Evolutionary conservation across 306 rosid species (phyloP).

Genomic region (Lagenaria siceraria): DNA sequence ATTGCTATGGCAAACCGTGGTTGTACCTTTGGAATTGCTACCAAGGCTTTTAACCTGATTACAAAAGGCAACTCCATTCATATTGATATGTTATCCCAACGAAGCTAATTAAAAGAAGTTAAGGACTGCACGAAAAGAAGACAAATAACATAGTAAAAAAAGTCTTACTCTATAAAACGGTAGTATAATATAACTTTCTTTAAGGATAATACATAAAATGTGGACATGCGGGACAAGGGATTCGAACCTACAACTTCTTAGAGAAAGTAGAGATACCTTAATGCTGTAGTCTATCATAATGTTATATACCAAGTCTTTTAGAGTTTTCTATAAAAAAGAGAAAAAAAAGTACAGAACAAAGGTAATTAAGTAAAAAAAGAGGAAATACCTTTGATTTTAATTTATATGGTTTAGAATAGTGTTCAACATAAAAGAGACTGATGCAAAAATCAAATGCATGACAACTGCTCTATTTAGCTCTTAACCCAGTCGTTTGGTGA

Average conservation of each 20-base stretch:
- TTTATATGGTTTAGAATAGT: neutral
- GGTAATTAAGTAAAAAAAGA: too few relatives aligned
- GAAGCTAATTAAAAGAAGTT: neutral
- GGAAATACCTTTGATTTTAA: neutral
- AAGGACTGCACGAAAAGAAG: neutral
- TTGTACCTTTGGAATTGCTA: conserved; percentile 90
- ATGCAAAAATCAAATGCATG: neutral
- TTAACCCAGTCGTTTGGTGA: neutral
- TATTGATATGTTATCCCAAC: neutral
- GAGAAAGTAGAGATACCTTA: neutral
- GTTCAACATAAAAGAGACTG: neutral
- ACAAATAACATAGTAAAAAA: neutral
- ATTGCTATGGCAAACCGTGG: conserved; percentile 87
- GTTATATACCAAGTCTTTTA: neutral
- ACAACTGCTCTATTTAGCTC: neutral
- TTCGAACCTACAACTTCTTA: neutral
- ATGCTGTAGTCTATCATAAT: neutral
- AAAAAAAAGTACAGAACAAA: neutral
- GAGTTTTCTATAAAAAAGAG: neutral
- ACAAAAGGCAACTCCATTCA: conserved; percentile 4
- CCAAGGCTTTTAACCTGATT: conserved; percentile 84
- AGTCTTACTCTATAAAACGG: neutral
- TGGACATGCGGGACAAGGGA: neutral
- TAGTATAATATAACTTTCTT: neutral
- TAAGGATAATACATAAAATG: neutral